Base-by-base conservation (phyloP, 2,329 filamentous ascomycete species). In the Colletotrichum trifolii region DNA sequence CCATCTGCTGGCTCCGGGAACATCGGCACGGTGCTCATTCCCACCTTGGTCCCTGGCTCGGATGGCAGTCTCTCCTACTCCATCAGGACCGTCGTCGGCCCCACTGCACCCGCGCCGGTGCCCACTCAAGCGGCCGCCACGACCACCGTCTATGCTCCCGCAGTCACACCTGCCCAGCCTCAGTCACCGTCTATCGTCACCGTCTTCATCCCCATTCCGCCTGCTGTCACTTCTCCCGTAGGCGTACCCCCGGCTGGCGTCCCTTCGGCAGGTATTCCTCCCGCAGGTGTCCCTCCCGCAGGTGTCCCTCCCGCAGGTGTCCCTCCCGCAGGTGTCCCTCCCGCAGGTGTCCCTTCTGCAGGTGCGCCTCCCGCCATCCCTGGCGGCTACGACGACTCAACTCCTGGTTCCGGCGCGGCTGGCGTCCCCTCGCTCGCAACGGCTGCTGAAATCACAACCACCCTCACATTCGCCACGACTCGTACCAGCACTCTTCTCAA, bases 401-500 rank as follows among this genome's bases (percentile, higher is more conserved):
- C 42, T 8, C 42, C 25, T 7, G 36, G 33, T 50, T 45, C 48
- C 8, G 39, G 39, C 8, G 15, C 57, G 33, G 35, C 46, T 55
- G 43, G 36, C n/a, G 13, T 54, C n/a, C 36, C 62, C 25, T 25
- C 25, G 58, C 34, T 4, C 35, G 50, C 11, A 13, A 40, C 12
- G 38, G 35, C 40, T 36, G 25, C 50, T 10, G 50, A 50, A 13
- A 52, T 52, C 36, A 58, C 56, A 12, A 45, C 62, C 4, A 65
- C 62, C n/a, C 45, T 65, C 36, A 2, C 3, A 34, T 42, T 38
- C 52, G 48, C 69, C 2, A 68, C 68, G 8, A 64, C 78, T 3
- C 70, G 74, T 17, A 80, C 77, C 8, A 75, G 73, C 53, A 80
- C 77, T 17, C 79, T 78, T 75, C 73, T 74, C 60, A 81, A 81